Conservation (phyloP, 163 green algal species). For the Volvox carteri region DNA sequence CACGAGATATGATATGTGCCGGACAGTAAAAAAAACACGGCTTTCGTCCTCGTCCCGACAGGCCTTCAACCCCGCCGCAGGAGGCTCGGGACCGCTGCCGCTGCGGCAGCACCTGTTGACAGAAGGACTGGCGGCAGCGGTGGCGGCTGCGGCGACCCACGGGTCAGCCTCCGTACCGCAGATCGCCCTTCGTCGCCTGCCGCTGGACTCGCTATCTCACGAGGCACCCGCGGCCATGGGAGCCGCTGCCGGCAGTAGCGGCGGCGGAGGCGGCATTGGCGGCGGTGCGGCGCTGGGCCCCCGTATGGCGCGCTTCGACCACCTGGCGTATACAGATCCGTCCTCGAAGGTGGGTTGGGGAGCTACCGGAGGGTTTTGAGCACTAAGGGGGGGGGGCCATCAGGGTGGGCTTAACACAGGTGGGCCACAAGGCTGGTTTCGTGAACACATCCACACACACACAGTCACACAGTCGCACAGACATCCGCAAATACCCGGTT, state of each 20-base stretch:
- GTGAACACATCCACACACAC: too few species aligned
- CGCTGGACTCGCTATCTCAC: conserved; percentile 54
- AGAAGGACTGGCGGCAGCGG: not conserved
- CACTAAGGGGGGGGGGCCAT: too few species aligned
- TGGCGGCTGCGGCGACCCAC: conserved; percentile 23
- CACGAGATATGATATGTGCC: too few species aligned
- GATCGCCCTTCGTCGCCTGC: conserved; percentile 60
- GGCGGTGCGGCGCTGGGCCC: conserved; percentile 27
- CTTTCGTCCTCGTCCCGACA: too few species aligned
- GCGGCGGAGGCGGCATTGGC: too few species aligned
- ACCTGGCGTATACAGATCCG: conserved; percentile 45
- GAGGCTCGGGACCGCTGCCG: not conserved
- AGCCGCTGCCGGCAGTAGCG: not conserved
- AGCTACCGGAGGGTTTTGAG: too few species aligned
- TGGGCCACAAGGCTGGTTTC: too few species aligned
- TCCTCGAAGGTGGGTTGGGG: conserved; percentile 20
- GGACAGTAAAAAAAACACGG: too few species aligned
- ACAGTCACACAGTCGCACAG: too few species aligned
- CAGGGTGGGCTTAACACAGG: too few species aligned
- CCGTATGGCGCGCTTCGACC: conserved; percentile 60
- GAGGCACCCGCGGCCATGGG: conserved; percentile 19
- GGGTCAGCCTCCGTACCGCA: not conserved
- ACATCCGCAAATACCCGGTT: too few species aligned
- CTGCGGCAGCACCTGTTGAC: not conserved
- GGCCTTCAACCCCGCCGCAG: conserved; percentile 53